Evolutionary conservation across 768 basidiomycete species (phyloP).

Genomic region (Porpolomopsis calyptriformis): DNA sequence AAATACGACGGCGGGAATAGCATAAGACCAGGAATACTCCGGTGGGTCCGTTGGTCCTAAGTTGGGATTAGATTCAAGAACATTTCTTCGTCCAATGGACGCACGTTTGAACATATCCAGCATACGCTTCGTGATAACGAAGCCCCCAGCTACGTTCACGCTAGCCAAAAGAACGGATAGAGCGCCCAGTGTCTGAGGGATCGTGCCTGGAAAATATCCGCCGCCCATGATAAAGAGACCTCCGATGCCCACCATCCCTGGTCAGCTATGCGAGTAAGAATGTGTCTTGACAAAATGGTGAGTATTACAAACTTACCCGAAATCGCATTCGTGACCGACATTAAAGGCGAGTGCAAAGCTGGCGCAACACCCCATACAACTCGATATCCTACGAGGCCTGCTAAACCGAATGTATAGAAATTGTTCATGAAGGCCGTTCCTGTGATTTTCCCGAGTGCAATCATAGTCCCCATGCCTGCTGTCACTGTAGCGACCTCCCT

Average conservation of each 20-base stretch:
- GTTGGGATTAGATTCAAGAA: background rate
- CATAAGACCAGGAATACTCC: slow-evolving; percentile 79
- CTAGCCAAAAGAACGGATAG: slow-evolving; percentile 79
- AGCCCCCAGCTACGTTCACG: slow-evolving; percentile 82
- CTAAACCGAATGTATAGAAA: slow-evolving; percentile 83
- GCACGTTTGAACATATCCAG: slow-evolving; percentile 85
- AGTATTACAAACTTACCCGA: slow-evolving; percentile 40
- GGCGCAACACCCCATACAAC: slow-evolving; percentile 87
- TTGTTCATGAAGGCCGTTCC: slow-evolving; percentile 79
- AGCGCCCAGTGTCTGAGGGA: slow-evolving; percentile 72
- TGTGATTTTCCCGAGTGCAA: slow-evolving; percentile 71
- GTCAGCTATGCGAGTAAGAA: background rate
- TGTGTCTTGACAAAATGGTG: background rate
- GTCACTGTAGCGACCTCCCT: slow-evolving; percentile 67
- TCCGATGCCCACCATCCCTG: slow-evolving; percentile 68
- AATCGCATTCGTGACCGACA: slow-evolving; percentile 87
- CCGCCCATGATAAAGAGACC: slow-evolving; percentile 90
- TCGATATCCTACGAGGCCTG: slow-evolving; percentile 74
- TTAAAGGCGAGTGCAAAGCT: slow-evolving; percentile 79
- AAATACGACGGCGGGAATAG: slow-evolving; percentile 70
- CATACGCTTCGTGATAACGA: slow-evolving; percentile 86
- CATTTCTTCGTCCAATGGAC: slow-evolving; percentile 9
- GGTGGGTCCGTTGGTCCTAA: slow-evolving; percentile 75
- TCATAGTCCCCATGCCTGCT: slow-evolving; percentile 60
- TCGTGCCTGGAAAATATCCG: slow-evolving; percentile 69